A percentile compares a stretch with the other conserved stretches of the same genome.
phyloP scores from a whole-genome alignment of 208 protist genomes.

The Blastocrithidia nonstop region DNA sequence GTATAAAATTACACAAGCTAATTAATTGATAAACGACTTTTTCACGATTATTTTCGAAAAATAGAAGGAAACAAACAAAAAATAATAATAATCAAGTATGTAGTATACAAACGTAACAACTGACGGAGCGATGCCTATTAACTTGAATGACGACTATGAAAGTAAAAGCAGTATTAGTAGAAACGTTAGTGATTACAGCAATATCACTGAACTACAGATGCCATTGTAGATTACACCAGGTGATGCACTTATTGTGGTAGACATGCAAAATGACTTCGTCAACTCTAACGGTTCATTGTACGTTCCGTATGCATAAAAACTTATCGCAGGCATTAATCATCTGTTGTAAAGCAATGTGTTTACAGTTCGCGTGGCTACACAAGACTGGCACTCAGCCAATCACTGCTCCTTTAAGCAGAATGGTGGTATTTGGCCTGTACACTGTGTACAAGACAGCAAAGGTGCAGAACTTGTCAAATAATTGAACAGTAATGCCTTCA shows the following conservation, averaged over 20 bases:
- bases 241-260: slow-evolving; percentile 43
- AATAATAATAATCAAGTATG: too few species aligned
- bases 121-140: too few species aligned
- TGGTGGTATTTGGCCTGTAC: slow-evolving; percentile 32
- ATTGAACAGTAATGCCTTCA: slow-evolving; percentile 8
- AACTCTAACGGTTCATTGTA: slow-evolving; percentile 18
- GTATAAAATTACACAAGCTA: too few species aligned
- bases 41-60: too few species aligned
- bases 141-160: too few species aligned
- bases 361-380: slow-evolving; percentile 19
- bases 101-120: too few species aligned
- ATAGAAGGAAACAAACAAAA: too few species aligned
- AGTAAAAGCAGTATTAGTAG: too few species aligned
- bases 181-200: not conserved
- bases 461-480: slow-evolving; percentile 23
- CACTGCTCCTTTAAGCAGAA: slow-evolving; percentile 40
- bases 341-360: slow-evolving; percentile 9
- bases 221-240: slow-evolving; percentile 1
- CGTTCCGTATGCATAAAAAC: slow-evolving; percentile 11
- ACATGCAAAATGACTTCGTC: slow-evolving; percentile 67
- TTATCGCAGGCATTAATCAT: slow-evolving; percentile 30
- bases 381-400: slow-evolving; percentile 48
- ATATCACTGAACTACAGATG: not conserved
- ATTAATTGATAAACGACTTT: too few species aligned
- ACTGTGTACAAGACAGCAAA: slow-evolving; percentile 27